Conservation (phyloP, 1,139 yeast genomes). For the Pichiaceae sp. region DNA sequence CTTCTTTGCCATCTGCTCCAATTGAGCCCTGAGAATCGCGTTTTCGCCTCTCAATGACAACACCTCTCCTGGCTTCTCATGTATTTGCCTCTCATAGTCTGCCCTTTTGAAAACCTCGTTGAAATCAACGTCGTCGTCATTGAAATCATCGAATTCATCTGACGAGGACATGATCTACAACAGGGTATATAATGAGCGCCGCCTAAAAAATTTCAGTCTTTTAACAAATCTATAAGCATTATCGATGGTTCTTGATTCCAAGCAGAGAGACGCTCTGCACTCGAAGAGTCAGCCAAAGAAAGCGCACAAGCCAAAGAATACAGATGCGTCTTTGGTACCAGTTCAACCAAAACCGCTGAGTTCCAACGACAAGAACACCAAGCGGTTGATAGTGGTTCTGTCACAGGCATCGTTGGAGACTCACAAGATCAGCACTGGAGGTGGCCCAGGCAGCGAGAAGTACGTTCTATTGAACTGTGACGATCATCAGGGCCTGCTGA, state of each 20-base stretch:
- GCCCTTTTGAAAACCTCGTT: slow-evolving; percentile 14
- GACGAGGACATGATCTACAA: not conserved
- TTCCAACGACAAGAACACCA: slow-evolving; percentile 75
- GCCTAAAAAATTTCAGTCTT: no score
- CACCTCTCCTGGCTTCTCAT: slow-evolving; percentile 19
- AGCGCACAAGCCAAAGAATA: slow-evolving; percentile 23
- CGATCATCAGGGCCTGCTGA: slow-evolving; percentile 92
- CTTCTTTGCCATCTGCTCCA: slow-evolving; percentile 38
- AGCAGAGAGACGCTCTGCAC: slow-evolving; percentile 31
- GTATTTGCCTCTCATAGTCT: not conserved
- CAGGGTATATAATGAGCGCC: not conserved
- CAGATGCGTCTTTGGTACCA: slow-evolving; percentile 69
- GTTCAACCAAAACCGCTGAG: slow-evolving; percentile 74
- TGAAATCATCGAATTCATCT: slow-evolving; percentile 25
- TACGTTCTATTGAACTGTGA: slow-evolving; percentile 92
- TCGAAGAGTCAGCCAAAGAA: slow-evolving; percentile 20
- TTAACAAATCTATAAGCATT: no score
- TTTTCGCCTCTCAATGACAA: slow-evolving; percentile 67
- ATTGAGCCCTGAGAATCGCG: slow-evolving; percentile 61
- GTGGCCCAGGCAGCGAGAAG: slow-evolving; percentile 81
- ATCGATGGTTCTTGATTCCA: slow-evolving; percentile 34
- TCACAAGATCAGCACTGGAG: slow-evolving; percentile 69
- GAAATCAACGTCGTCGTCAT: slow-evolving; percentile 23
- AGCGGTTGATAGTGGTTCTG: slow-evolving; percentile 83
- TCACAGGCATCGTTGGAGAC: slow-evolving; percentile 95